These are phyloP conservation scores for Maudiozyma barnettii DNA, from an alignment of 805 yeast genomes.

Conservation along the genomic window DNA sequence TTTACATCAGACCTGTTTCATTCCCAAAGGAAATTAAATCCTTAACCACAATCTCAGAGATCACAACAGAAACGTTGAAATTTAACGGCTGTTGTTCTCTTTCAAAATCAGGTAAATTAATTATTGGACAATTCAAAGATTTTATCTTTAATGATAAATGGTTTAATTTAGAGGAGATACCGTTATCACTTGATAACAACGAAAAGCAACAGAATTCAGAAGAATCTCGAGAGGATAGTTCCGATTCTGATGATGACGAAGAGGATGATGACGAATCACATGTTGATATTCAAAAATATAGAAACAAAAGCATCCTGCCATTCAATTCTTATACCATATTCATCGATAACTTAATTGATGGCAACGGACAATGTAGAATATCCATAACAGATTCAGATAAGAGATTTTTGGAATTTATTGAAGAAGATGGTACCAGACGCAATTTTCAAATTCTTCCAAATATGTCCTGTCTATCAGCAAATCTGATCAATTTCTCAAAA, in stretches of 20 bases:
- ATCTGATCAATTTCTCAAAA: constrained; percentile 18
- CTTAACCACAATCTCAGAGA: constrained; percentile 11
- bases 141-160: constrained; percentile 15
- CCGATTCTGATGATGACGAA: constrained; percentile 9
- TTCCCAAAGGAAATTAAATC: constrained; percentile 8
- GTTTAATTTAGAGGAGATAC: constrained; percentile 13
- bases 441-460: constrained; percentile 4
- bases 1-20: constrained; percentile 25
- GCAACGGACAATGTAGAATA: neutral
- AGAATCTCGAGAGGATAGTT: constrained; percentile 5
- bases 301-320: constrained; percentile 7
- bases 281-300: constrained; percentile 7
- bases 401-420: neutral
- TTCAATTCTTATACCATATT: constrained; percentile 1
- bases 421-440: neutral
- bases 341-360: constrained; percentile 3
- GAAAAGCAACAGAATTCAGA: constrained; percentile 7
- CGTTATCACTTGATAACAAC: constrained; percentile 1
- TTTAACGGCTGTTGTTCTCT: constrained; percentile 24
- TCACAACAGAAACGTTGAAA: constrained; percentile 17
- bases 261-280: constrained; percentile 10
- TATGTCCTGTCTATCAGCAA: constrained; percentile 12
- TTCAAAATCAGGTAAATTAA: constrained; percentile 17
- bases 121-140: constrained; percentile 21
- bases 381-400: neutral